A percentile compares a stretch with the other conserved stretches of the same genome.
Conservation (phyloP, 805 yeast species). For the Hagleromyces aurorensis region DNA sequence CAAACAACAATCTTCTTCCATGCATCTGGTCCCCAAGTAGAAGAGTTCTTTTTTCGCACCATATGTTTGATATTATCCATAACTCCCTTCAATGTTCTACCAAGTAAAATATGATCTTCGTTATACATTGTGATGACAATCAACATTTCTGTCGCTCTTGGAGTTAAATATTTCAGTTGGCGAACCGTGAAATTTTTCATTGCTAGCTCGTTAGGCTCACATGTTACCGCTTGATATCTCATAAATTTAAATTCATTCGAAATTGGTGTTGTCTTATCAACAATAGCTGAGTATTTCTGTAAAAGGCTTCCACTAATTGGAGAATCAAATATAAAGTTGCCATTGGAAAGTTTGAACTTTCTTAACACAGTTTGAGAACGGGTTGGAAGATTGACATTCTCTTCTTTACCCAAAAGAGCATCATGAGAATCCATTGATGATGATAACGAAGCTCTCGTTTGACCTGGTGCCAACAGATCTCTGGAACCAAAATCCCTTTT, state of each 20-base stretch:
- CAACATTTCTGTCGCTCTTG: conserved; percentile 78
- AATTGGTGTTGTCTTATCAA: conserved; percentile 37
- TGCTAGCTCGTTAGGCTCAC: conserved; percentile 72
- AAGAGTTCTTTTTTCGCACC: conserved; percentile 53
- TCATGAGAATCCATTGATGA: conserved; percentile 9
- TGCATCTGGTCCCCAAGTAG: conserved; percentile 88
- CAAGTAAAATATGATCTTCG: conserved; percentile 75
- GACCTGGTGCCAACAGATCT: conserved; percentile 9
- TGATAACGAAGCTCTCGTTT: conserved; percentile 7
- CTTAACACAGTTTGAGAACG: conserved; percentile 24
- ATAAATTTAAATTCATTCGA: conserved; percentile 63
- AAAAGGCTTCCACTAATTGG: conserved; percentile 72
- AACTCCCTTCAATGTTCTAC: conserved; percentile 82
- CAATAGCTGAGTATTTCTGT: conserved; percentile 40
- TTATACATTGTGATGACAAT: conserved; percentile 86
- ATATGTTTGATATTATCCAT: conserved; percentile 79
- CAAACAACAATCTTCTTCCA: conserved; percentile 93
- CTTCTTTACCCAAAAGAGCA: conserved; percentile 5
- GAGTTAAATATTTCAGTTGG: conserved; percentile 68
- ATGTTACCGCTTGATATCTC: conserved; percentile 92
- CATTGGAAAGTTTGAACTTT: conserved; percentile 38
- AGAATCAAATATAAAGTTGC: conserved; percentile 81
- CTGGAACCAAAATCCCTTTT: conserved; percentile 18
- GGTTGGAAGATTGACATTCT: conserved; percentile 4
- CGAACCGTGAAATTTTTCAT: conserved; percentile 65